Evolutionary conservation across 805 yeast genomes (phyloP), one percentile per base, ranked within the genome.

Genomic region (Candida corydali): DNA sequence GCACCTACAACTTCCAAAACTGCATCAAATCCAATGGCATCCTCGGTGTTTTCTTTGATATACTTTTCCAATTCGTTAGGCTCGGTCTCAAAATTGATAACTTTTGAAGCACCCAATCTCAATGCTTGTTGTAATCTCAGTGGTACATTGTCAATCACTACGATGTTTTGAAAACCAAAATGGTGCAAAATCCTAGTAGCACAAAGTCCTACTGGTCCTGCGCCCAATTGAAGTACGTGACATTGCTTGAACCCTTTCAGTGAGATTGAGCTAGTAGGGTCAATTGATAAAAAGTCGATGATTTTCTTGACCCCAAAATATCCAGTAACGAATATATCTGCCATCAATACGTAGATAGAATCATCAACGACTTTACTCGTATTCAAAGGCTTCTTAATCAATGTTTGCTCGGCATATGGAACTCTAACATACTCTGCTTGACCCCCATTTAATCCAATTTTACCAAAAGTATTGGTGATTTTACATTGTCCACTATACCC

Each of bases 271-370:
- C 54, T 48, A 3, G 65, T 49, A 18, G 57, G 50, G 14, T 57
- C 55, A 19, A 57, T 55, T 28, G 64, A 56, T 29, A 63, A 58
- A 40, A 54, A 63, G 42, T 67, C 67, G 30, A 71, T 50, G 41
- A 72, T 70, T 46, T 76, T 75, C 40, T 68, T 65, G 8, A 72
- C 80, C 24, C 82, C 81, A 42, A 66, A 71, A 55, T 73, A 78
- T 0, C 82, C 84, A 1, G 84, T 78, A 29, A 79, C 75, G 57
- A 78, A 78, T 35, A 78, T 78, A 51, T 78, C 83, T 10, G 81
- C 77, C 80, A 78, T 73, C 43, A 78, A 51, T 5, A 77, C 69
- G 22, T 76, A 69, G 8, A 72, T 65, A 3, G 67, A 52, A 40
- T 72, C 75, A 39, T 70, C 69, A 17, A 56, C 52, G 38, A 70